phyloP scores from a whole-genome alignment of 176 grass and related monocot genomes.

The Carex kokanica region DNA sequence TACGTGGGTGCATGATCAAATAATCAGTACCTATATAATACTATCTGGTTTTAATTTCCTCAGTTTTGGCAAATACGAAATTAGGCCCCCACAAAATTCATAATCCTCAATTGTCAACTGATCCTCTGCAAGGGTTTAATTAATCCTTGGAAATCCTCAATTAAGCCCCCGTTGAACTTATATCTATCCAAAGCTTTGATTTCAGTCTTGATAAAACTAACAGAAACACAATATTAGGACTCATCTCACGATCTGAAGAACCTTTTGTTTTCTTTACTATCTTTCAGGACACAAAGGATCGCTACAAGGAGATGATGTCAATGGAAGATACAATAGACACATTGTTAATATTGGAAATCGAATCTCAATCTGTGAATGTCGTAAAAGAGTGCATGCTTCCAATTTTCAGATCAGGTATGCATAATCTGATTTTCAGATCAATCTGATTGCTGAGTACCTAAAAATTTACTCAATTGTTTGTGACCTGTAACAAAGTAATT shows the following conservation, averaged over 20 bases:
- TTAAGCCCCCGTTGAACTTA: too few relatives aligned
- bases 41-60: neutral
- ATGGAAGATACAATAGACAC: constrained; percentile 39
- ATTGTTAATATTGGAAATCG: constrained; percentile 52
- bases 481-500: neutral
- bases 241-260: too few relatives aligned
- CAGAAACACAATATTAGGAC: too few relatives aligned
- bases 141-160: neutral
- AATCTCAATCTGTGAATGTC: constrained; percentile 23
- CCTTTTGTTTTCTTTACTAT: neutral
- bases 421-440: too few relatives aligned
- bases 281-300: constrained; percentile 54
- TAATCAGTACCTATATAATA: neutral
- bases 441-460: neutral
- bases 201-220: too few relatives aligned
- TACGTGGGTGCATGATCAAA: neutral
- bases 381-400: too few relatives aligned
- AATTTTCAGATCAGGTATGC: too few relatives aligned
- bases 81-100: too few relatives aligned
- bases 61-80: too few relatives aligned
- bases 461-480: neutral
- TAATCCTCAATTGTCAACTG: too few relatives aligned
- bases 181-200: too few relatives aligned
- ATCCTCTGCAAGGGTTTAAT: neutral
- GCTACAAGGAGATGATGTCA: constrained; percentile 81